Evolutionary conservation across 345 rosid species (phyloP).

Genomic region (Durio zibethinus): DNA sequence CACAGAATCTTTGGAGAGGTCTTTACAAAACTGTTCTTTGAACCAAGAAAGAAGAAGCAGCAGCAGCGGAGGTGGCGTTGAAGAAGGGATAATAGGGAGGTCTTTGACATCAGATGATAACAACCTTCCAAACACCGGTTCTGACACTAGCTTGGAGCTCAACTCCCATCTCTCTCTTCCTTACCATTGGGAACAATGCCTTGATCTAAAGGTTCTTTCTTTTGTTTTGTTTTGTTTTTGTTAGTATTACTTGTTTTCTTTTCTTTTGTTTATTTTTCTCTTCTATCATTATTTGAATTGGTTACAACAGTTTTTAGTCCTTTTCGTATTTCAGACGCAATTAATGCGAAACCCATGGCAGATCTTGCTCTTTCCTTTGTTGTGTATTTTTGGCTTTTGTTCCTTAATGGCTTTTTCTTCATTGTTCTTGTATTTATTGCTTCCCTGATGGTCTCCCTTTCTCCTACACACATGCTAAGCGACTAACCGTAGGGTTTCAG

Average conservation of each 20-base stretch:
- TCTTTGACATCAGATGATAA: conserved; percentile 45
- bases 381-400: conserved; percentile 12
- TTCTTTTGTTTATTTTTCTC: background rate
- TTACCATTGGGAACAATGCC: conserved; percentile 83
- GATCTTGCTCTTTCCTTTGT: conserved; percentile 36
- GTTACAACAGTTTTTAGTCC: conserved; percentile 23
- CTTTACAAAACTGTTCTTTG: conserved; percentile 69
- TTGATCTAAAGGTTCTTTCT: conserved; percentile 63
- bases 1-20: conserved; percentile 65
- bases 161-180: conserved; percentile 69
- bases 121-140: conserved; percentile 31
- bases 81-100: conserved; percentile 24
- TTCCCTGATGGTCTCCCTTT: conserved; percentile 12
- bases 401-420: conserved; percentile 26
- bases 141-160: conserved; percentile 56
- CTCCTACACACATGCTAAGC: conserved; percentile 8
- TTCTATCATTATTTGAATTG: background rate
- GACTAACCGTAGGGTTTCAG: conserved; percentile 14
- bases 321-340: conserved; percentile 37
- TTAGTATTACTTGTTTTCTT: background rate
- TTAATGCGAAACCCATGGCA: conserved; percentile 47
- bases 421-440: conserved; percentile 30
- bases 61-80: conserved; percentile 13
- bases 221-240: background rate
- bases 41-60: conserved; percentile 33